phyloP scores from a whole-genome alignment of 148 eudicot genomes.

The Chenopodium suecicum region DNA sequence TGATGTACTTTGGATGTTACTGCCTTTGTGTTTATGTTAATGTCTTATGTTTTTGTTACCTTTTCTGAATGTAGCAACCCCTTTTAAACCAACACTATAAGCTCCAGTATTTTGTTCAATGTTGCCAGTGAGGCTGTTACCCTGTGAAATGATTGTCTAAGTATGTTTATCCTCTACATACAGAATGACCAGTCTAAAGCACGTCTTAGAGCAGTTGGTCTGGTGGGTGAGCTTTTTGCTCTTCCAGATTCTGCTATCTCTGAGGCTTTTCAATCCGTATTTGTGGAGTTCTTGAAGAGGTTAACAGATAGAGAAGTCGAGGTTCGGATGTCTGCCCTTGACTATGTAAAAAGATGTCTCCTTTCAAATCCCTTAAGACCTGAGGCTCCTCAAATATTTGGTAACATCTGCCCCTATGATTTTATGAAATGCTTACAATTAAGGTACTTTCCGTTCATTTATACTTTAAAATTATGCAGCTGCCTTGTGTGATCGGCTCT shows the following conservation, averaged over 20 bases:
- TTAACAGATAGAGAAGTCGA: constrained; percentile 81
- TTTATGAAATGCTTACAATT: constrained; percentile 11
- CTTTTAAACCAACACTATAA: not conserved
- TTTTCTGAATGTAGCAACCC: constrained; percentile 10
- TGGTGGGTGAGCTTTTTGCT: constrained; percentile 93
- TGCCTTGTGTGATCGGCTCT: constrained; percentile 82
- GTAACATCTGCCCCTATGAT: constrained; percentile 39
- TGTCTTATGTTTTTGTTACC: not conserved
- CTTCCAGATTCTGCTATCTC: constrained; percentile 62
- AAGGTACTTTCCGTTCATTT: not conserved
- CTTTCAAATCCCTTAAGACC: constrained; percentile 65
- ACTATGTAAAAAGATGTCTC: constrained; percentile 71
- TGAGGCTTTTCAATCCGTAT: constrained; percentile 71
- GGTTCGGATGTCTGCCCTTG: constrained; percentile 84
- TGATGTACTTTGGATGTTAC: not conserved
- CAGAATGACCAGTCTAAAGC: constrained; percentile 84
- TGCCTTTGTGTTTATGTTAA: not conserved
- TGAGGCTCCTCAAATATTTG: constrained; percentile 78
- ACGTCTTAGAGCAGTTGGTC: constrained; percentile 72
- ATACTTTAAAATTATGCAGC: constrained; percentile 43
- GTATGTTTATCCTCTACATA: constrained; percentile 4
- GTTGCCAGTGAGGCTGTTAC: not conserved
- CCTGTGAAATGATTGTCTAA: constrained; percentile 5
- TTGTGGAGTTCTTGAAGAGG: constrained; percentile 87
- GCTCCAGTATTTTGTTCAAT: not conserved